A percentile compares a stretch with the other conserved stretches of the same genome.
phyloP scores from a whole-genome alignment of 78 protist species.

The Cavenderia fasciculata region DNA sequence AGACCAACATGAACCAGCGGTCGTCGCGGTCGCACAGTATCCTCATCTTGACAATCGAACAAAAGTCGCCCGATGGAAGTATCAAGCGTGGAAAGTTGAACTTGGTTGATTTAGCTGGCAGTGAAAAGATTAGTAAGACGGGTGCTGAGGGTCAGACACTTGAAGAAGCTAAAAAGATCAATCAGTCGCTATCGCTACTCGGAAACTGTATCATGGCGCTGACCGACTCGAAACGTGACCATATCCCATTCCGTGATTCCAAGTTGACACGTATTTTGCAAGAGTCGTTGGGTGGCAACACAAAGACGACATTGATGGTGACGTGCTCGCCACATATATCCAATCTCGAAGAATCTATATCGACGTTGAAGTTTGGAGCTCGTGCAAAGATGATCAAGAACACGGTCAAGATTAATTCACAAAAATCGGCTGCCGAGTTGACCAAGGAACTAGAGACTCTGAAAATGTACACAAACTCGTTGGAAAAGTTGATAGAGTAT shows the following conservation, averaged over 20 bases:
- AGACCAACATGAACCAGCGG: slow-evolving; percentile 79
- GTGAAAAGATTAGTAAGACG: slow-evolving; percentile 78
- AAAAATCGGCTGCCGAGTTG: slow-evolving; percentile 65
- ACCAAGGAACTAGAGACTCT: slow-evolving; percentile 58
- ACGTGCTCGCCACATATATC: slow-evolving; percentile 71
- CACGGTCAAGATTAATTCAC: slow-evolving; percentile 67
- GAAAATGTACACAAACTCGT: slow-evolving; percentile 46
- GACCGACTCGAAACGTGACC: slow-evolving; percentile 65
- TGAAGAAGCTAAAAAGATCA: slow-evolving; percentile 86
- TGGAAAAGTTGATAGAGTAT: slow-evolving; percentile 51
- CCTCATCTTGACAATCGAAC: slow-evolving; percentile 69
- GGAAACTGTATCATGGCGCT: slow-evolving; percentile 85
- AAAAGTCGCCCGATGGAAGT: slow-evolving; percentile 58
- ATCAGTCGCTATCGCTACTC: slow-evolving; percentile 80
- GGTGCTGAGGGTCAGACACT: slow-evolving; percentile 74
- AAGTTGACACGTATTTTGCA: slow-evolving; percentile 75
- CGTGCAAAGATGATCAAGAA: slow-evolving; percentile 83
- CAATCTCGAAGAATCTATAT: slow-evolving; percentile 87
- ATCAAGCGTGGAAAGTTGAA: slow-evolving; percentile 70
- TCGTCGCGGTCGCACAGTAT: slow-evolving; percentile 67
- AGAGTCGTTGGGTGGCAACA: slow-evolving; percentile 84
- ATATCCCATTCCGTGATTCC: slow-evolving; percentile 84
- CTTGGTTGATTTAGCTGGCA: slow-evolving; percentile 89
- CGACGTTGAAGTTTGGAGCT: slow-evolving; percentile 88
- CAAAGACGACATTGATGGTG: slow-evolving; percentile 74